These are phyloP conservation scores for Medicago arabica DNA, from an alignment of 306 rosid genomes.

Conservation along the genomic window DNA sequence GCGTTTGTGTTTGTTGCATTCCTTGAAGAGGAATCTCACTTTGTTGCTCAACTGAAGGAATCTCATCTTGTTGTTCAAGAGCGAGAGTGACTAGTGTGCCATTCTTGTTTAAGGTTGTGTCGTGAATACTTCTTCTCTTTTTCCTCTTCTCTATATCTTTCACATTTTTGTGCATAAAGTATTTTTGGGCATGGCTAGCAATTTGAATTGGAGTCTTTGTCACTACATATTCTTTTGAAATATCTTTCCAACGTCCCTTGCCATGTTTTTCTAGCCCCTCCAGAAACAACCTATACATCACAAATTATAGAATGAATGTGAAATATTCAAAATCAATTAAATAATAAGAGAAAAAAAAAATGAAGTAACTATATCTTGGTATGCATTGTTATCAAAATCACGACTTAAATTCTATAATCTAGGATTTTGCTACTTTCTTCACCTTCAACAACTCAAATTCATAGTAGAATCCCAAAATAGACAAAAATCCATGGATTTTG, in stretches of 20 bases:
- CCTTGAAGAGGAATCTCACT: background rate
- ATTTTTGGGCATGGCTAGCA: slow-evolving; percentile 25
- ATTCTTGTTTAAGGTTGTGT: background rate
- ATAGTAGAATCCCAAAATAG: too few species aligned
- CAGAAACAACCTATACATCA: background rate
- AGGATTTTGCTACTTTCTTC: too few species aligned
- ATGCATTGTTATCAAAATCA: too few species aligned
- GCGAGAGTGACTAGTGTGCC: background rate
- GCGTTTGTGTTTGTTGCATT: too few species aligned
- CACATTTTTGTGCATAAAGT: background rate
- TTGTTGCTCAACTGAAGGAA: background rate
- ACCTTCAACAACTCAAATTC: too few species aligned
- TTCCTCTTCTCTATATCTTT: background rate
- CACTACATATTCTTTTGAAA: background rate
- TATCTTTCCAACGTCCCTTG: background rate
- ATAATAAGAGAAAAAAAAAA: too few species aligned
- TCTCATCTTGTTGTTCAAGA: background rate
- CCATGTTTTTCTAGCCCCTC: background rate
- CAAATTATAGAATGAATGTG: background rate
- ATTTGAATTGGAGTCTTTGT: background rate
- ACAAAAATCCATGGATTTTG: too few species aligned
- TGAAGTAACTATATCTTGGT: too few species aligned
- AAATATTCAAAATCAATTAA: background rate
- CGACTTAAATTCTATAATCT: too few species aligned
- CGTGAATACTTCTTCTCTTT: slow-evolving; percentile 1